Evolutionary conservation across 2,329 filamentous ascomycete genomes (phyloP).

Genomic region (Apiospora malaysiana): DNA sequence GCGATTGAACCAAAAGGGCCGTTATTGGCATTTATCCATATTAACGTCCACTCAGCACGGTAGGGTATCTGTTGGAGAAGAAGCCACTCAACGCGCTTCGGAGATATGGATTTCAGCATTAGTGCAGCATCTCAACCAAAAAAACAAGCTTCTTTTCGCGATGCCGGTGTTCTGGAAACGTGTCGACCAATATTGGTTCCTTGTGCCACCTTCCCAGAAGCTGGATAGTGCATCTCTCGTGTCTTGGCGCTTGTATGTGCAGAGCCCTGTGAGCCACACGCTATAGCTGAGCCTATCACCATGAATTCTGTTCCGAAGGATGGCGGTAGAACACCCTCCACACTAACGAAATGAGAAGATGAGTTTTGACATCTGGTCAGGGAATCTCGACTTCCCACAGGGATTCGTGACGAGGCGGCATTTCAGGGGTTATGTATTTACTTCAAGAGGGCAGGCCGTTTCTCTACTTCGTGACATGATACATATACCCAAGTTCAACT

Average conservation of each 20-base stretch:
- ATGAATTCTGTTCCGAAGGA: too few species aligned
- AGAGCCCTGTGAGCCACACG: not conserved
- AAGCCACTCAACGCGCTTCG: not conserved
- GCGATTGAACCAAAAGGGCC: not conserved
- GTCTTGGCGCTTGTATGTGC: too few species aligned
- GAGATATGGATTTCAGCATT: not conserved
- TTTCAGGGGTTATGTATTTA: not conserved
- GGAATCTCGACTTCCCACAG: not conserved
- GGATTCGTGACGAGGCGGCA: not conserved
- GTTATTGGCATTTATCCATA: conserved; percentile 1
- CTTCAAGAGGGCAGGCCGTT: too few species aligned
- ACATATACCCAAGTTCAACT: too few species aligned
- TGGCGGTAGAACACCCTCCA: not conserved
- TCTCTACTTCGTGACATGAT: too few species aligned
- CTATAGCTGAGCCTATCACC: not conserved
- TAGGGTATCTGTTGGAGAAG: not conserved
- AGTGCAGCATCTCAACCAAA: not conserved
- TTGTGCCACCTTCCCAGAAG: not conserved
- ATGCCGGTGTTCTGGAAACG: not conserved
- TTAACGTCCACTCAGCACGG: not conserved
- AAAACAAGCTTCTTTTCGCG: not conserved
- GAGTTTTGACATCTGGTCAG: rapidly evolving
- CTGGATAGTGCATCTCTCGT: not conserved
- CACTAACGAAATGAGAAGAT: not conserved
- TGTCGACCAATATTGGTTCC: not conserved